Evolutionary conservation across 78 protist genomes (phyloP), one percentile per base, ranked within the genome.

Genomic region (Cavenderia fasciculata): DNA sequence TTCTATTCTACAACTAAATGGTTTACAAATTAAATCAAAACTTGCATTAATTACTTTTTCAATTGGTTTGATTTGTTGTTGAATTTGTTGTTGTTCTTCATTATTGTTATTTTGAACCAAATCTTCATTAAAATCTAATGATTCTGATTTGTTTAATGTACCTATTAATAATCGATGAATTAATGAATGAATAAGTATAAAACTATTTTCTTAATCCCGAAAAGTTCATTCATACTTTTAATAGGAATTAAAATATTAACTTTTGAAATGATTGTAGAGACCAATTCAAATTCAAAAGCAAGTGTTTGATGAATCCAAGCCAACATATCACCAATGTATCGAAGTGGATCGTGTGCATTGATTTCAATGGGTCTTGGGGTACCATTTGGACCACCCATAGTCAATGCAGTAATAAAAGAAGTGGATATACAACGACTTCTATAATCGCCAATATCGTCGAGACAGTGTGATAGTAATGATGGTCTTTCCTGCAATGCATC

Each of bases 281-380:
- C 12, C 41, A 91, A 59, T 73, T 91, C 94, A 44, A 23, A 52
- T 46, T 91, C 94, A 6, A 74, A 69, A 7, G 94, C 94, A 12
- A 77, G 29, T 18, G 92, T 33, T 52, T 95, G 97, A 57, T 95
- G 97, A 10, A 94, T 71, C 97, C 97, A 95, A 5, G 96, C 96
- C n/a, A 95, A 68, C 95, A 95, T 95, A 21, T 95, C 97, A 57
- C 96, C 92, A 6, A 95, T 57, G 62, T 84, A 95, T n/a, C 95
- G 77, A 18, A 90, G 70, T 1, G 97, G 96, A 36, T 95, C 96
- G 34, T 95, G 96, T 4, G 97, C 91, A 73, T 93, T 65, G 41
- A 95, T 94, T 41, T 95, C 97, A 10, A 95, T 95, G 7, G 97
- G 97, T 34, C 91, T 11, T 29, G 95, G 93, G 29, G 69, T 69